phyloP scores from a whole-genome alignment of 2,329 filamentous ascomycete species.

The Aspergillus fumigatus region DNA sequence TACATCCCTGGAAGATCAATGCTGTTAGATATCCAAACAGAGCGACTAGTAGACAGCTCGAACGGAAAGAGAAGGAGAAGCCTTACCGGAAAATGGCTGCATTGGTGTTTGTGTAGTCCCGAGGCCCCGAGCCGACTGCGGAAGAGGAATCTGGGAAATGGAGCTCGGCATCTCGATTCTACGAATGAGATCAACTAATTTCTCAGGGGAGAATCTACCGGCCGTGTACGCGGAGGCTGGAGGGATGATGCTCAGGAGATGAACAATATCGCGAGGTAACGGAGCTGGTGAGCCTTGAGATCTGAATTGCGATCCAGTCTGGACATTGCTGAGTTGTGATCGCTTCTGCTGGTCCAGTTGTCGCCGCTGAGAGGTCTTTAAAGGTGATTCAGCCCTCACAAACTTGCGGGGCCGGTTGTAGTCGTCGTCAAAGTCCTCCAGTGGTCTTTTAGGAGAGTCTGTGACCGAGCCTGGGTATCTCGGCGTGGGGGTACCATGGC shows the following conservation, averaged over 20 bases:
- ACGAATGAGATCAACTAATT: constrained; percentile 68
- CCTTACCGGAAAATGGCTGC: constrained; percentile 33
- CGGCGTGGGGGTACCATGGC: constrained; percentile 33
- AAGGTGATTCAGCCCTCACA: constrained; percentile 80
- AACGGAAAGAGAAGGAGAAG: background rate
- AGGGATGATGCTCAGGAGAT: constrained; percentile 68
- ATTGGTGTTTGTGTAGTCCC: constrained; percentile 20
- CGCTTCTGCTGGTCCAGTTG: constrained; percentile 71
- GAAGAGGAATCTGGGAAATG: constrained; percentile 36
- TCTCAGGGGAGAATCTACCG: constrained; percentile 64
- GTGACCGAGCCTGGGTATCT: constrained; percentile 34
- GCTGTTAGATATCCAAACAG: constrained; percentile 4
- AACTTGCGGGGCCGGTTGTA: constrained; percentile 77
- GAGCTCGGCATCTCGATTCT: constrained; percentile 61
- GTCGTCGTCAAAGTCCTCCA: constrained; percentile 69
- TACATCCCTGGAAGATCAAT: constrained; percentile 6
- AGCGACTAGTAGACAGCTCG: background rate
- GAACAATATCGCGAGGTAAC: constrained; percentile 64
- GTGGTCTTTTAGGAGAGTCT: constrained; percentile 52
- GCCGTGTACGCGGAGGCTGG: constrained; percentile 67
- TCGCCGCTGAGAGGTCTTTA: constrained; percentile 85
- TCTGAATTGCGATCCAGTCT: constrained; percentile 37
- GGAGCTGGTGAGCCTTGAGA: constrained; percentile 57
- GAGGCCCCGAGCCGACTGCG: constrained; percentile 28
- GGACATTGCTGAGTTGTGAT: constrained; percentile 32